A percentile compares a stretch with the other conserved stretches of the same genome.
Conservation (phyloP, 2,329 filamentous ascomycete species). For the Colletotrichum sp. region DNA sequence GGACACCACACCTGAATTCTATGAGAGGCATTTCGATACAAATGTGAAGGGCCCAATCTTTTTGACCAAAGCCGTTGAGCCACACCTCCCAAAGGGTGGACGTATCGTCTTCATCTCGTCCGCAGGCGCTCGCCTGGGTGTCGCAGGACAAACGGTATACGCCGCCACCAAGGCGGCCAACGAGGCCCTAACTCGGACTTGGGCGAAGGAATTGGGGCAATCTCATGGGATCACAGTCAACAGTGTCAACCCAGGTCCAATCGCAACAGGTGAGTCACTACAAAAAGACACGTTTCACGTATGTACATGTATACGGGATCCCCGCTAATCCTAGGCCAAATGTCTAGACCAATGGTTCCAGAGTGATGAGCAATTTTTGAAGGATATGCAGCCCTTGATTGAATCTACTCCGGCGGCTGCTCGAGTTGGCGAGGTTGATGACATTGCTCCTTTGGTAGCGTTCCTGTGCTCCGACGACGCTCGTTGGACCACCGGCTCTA, state of each 20-base stretch:
- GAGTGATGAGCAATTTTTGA: constrained; percentile 30
- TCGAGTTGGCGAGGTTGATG: constrained; percentile 31
- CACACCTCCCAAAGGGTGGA: constrained; percentile 31
- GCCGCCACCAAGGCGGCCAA: constrained; percentile 37
- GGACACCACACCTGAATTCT: background rate
- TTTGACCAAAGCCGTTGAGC: constrained; percentile 32
- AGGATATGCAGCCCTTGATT: constrained; percentile 36
- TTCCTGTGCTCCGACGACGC: constrained; percentile 34
- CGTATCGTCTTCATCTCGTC: constrained; percentile 39
- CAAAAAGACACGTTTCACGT: background rate
- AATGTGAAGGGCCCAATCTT: constrained; percentile 26
- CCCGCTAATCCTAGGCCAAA: background rate
- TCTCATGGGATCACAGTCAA: constrained; percentile 31
- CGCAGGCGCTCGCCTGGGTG: constrained; percentile 31
- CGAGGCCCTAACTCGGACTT: constrained; percentile 30
- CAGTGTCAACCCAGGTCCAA: constrained; percentile 33
- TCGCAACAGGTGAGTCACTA: constrained; percentile 22
- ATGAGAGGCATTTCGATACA: background rate
- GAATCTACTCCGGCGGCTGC: constrained; percentile 34
- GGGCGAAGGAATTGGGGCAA: constrained; percentile 35
- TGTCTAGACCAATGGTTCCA: constrained; percentile 28
- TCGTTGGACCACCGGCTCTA: constrained; percentile 32
- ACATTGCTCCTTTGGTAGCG: constrained; percentile 34
- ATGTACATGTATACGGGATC: background rate
- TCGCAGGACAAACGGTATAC: constrained; percentile 34